Evolutionary conservation across 257 asterid species (phyloP).

Genomic region (Ajuga chamaepitys): DNA sequence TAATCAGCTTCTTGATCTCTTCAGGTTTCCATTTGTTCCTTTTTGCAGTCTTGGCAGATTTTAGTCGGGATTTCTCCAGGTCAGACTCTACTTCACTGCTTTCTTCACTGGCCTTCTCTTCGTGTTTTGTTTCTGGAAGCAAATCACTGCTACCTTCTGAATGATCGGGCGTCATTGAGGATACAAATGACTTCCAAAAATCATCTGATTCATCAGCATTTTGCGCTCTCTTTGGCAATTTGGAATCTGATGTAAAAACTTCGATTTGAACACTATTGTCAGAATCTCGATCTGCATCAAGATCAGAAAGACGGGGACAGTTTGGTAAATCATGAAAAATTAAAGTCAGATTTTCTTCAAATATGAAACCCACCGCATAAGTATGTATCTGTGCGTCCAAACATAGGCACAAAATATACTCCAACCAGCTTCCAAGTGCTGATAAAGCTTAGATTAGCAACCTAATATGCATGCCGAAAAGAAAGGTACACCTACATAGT

Average conservation of each 20-base stretch:
- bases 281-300: slow-evolving; percentile 36
- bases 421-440: too few species aligned
- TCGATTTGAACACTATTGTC: slow-evolving; percentile 30
- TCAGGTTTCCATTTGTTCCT: slow-evolving; percentile 92
- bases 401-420: too few species aligned
- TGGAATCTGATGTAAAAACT: slow-evolving; percentile 29
- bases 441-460: too few species aligned
- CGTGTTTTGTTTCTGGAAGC: slow-evolving; percentile 28
- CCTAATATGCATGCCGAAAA: too few species aligned
- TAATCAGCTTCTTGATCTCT: slow-evolving; percentile 69
- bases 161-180: slow-evolving; percentile 24
- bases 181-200: slow-evolving; percentile 41
- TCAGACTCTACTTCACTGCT: slow-evolving; percentile 32
- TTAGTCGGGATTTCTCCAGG: slow-evolving; percentile 29
- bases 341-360: background rate
- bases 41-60: slow-evolving; percentile 46
- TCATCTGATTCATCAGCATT: slow-evolving; percentile 36
- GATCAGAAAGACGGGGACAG: background rate
- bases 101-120: slow-evolving; percentile 27
- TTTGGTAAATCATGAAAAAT: background rate
- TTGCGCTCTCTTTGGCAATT: slow-evolving; percentile 19
- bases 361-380: too few species aligned
- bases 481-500: too few species aligned
- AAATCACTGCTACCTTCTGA: slow-evolving; percentile 21
- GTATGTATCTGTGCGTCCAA: too few species aligned